Evolutionary conservation across 2,329 filamentous ascomycete genomes (phyloP), one percentile per base, ranked within the genome.

Genomic region (Cercospora brassicicola): DNA sequence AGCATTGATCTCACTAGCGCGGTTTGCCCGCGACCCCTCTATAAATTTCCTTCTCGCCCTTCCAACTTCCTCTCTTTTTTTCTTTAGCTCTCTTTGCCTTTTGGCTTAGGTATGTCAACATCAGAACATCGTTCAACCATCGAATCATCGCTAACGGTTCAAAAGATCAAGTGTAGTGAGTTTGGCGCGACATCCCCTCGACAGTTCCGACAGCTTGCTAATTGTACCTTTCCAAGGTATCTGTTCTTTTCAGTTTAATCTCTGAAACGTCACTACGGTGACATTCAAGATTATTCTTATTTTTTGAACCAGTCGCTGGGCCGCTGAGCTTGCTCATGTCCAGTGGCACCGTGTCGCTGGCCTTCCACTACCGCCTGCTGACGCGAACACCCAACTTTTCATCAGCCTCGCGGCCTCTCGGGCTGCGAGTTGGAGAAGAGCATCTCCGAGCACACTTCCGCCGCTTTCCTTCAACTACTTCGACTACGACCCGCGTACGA

Each of bases 1-100:
- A 59, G 31, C 55, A 13, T 36, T 59, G 55, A 36, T 36, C 26
- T 9, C 18, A 30, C 55, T 59, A 59, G 55, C 55, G 55, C 55
- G 55, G 30, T 36, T 23, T 23, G 55, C 1, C n/a, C n/a, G 31
- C 18, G 30, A 11, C 48, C 18, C 15, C 30, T 23, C 55, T 59
- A 59, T 36, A 59, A 13, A 59, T n/a, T n/a, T 7, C 55, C 18
- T 36, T 13, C 30, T 18, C 15, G 5, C 28, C 55, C 28, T 23
- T 36, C 28, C 1, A 2, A 36, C 55, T 23, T 59, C 11, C 30
- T 59, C 30, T 31, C 51, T 57, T 62, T 62, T 62, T 13, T 59
- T 30, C 57, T 55, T 61, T 23, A 66, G 64, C 64, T 66, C 64
- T 66, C 64, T 66, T 66, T 66, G 64, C 64, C 64, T 66, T 66